phyloP scores from a whole-genome alignment of 2,329 filamentous ascomycete genomes.

The Lithohypha guttulata region DNA sequence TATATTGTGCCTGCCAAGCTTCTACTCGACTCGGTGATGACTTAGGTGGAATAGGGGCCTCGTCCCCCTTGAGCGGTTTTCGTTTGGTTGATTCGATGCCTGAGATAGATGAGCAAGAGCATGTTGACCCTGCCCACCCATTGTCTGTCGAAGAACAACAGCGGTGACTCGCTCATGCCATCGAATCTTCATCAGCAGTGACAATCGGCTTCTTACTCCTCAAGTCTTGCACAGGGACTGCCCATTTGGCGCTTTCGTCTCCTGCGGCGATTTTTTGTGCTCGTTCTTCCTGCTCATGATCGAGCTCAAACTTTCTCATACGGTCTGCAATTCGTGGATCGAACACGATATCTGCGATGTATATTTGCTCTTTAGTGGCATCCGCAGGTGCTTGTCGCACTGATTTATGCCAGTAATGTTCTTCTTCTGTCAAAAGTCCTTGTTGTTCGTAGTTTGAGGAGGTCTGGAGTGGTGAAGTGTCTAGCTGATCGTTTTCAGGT shows the following conservation, averaged over 20 bases:
- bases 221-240: conserved; percentile 31
- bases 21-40: too few species aligned
- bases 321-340: conserved; percentile 64
- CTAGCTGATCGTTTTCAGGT: conserved; percentile 37
- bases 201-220: conserved; percentile 31
- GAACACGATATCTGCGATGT: conserved; percentile 62
- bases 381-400: conserved; percentile 44
- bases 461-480: conserved; percentile 24
- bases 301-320: conserved; percentile 70
- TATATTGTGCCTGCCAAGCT: too few species aligned
- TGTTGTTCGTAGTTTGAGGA: conserved; percentile 50
- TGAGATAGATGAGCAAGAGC: too few species aligned
- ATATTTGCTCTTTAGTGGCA: conserved; percentile 57
- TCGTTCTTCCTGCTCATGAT: conserved; percentile 57
- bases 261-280: conserved; percentile 52
- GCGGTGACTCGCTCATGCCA: conserved; percentile 7
- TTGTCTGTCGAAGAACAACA: too few species aligned
- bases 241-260: conserved; percentile 47
- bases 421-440: conserved; percentile 56
- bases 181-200: conserved; percentile 24
- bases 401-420: conserved; percentile 76
- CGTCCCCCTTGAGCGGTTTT: too few species aligned
- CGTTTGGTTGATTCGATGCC: too few species aligned
- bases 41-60: too few species aligned
- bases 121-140: too few species aligned